phyloP scores from a whole-genome alignment of 257 asterid genomes.

The Handroanthus guayacan region DNA sequence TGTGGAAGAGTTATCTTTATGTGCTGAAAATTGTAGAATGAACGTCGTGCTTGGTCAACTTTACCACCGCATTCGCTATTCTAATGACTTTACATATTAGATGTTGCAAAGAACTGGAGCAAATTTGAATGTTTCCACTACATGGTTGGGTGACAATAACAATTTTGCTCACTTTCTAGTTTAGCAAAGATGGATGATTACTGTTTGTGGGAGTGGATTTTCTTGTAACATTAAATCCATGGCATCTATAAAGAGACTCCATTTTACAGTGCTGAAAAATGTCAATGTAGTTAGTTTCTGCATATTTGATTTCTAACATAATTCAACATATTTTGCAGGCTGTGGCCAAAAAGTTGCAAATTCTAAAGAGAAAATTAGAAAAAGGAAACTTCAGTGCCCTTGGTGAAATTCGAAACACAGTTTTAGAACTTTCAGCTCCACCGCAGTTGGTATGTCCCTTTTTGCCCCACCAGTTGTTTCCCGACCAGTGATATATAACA shows the following conservation, averaged over 20 bases:
- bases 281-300: constrained; percentile 5
- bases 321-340: constrained; percentile 52
- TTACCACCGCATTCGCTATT: not conserved
- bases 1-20: not conserved
- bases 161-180: constrained; percentile 11
- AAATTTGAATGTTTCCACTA: constrained; percentile 1
- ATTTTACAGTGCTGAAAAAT: constrained; percentile 6
- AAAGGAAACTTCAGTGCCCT: constrained; percentile 72
- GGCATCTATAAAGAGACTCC: constrained; percentile 18
- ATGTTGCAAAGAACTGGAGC: not conserved
- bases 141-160: constrained; percentile 15
- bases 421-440: constrained; percentile 88
- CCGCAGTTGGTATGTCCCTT: constrained; percentile 71
- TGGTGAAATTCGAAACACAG: constrained; percentile 75
- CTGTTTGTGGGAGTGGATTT: constrained; percentile 25
- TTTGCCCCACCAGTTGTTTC: constrained; percentile 25
- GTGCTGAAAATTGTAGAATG: constrained; percentile 1
- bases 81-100: constrained; percentile 9
- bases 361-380: constrained; percentile 57
- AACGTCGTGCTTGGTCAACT: constrained; percentile 1
- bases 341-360: constrained; percentile 70
- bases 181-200: constrained; percentile 1
- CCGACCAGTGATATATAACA: not conserved
- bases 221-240: constrained; percentile 21
- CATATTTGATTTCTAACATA: constrained; percentile 16